A percentile compares a stretch with the other conserved stretches of the same genome.
Evolutionary conservation across 768 basidiomycete genomes (phyloP).

Genomic region (Macrocybe gigantea): DNA sequence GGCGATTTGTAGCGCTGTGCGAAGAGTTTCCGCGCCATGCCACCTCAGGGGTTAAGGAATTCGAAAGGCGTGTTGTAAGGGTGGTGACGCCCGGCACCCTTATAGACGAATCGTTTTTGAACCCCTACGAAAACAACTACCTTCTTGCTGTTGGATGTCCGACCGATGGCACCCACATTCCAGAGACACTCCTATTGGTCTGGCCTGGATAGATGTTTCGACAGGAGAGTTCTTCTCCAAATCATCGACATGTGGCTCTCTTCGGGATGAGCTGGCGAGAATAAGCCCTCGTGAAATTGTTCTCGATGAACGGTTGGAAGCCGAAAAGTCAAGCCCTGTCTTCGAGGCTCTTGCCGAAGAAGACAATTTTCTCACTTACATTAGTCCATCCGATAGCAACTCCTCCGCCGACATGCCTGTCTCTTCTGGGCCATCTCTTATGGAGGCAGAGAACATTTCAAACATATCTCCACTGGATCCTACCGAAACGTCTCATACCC

Average conservation of each 20-base stretch:
- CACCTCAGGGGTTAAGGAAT: slow-evolving; percentile 45
- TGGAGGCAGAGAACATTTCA: background rate
- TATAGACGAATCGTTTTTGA: slow-evolving; percentile 85
- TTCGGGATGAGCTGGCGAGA: slow-evolving; percentile 80
- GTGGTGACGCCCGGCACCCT: slow-evolving; percentile 93
- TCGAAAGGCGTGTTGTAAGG: slow-evolving; percentile 78
- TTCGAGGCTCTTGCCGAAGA: slow-evolving; percentile 47
- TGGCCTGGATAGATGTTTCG: slow-evolving; percentile 94
- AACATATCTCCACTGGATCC: background rate
- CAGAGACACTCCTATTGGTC: slow-evolving; percentile 34
- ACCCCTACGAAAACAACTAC: slow-evolving; percentile 85
- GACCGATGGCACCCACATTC: slow-evolving; percentile 4
- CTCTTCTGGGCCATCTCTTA: background rate
- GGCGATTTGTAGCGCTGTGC: slow-evolving; percentile 86
- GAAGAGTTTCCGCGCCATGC: slow-evolving; percentile 74
- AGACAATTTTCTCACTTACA: slow-evolving; percentile 44
- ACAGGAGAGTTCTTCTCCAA: slow-evolving; percentile 92
- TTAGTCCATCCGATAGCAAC: slow-evolving; percentile 16
- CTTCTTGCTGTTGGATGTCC: slow-evolving; percentile 57
- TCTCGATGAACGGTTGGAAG: slow-evolving; percentile 38
- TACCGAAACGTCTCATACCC: slow-evolving; percentile 3
- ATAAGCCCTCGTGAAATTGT: slow-evolving; percentile 83
- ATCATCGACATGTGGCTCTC: slow-evolving; percentile 36
- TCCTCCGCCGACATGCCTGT: background rate
- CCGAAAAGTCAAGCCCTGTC: slow-evolving; percentile 37